phyloP scores from a whole-genome alignment of 208 protist species.

The Naegleria fowleri region DNA sequence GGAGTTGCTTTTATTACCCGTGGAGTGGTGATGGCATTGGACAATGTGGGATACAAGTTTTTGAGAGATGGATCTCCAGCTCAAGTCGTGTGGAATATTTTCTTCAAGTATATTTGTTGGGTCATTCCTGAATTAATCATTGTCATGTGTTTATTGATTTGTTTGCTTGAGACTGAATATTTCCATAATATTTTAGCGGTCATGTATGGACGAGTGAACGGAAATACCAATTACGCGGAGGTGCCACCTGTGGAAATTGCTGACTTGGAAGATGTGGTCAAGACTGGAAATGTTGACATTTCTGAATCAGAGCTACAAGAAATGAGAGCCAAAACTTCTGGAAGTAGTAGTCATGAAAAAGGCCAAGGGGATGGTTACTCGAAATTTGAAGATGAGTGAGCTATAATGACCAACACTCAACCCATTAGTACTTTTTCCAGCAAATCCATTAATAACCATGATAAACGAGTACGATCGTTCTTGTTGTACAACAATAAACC shows the following conservation, averaged over 20 bases:
- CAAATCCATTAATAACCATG: no score
- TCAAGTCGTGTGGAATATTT: conserved; percentile 18
- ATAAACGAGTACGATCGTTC: no score
- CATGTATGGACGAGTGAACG: background rate
- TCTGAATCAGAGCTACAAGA: background rate
- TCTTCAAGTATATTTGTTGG: conserved; percentile 24
- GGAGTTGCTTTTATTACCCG: background rate
- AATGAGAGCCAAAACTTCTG: background rate
- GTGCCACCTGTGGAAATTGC: background rate
- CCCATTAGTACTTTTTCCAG: no score
- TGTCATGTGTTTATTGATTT: background rate
- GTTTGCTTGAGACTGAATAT: background rate
- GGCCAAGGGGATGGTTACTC: background rate
- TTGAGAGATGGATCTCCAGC: background rate
- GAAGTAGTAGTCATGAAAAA: background rate
- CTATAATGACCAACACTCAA: no score
- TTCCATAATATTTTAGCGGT: background rate
- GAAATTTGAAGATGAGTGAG: background rate
- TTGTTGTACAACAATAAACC: no score
- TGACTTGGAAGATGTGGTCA: background rate
- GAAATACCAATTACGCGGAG: background rate
- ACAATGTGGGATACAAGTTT: conserved; percentile 6
- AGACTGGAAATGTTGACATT: background rate
- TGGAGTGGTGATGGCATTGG: background rate
- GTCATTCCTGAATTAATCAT: background rate